Evolutionary conservation across 306 rosid species (phyloP), one percentile per base, ranked within the genome.

Genomic region (Corylus americana): DNA sequence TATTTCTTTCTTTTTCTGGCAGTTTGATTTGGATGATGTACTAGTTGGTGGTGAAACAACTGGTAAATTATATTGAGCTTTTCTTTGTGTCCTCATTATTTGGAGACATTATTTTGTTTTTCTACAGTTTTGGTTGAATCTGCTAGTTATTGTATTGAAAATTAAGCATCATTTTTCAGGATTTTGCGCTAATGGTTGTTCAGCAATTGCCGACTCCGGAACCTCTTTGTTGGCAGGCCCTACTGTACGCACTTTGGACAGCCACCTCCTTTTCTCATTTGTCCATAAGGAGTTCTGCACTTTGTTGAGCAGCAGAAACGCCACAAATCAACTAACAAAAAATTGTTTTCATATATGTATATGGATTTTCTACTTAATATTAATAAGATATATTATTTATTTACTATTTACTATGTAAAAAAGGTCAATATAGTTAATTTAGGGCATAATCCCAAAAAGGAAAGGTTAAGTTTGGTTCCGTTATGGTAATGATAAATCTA

Each of bases 141-240:
- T 45, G 49, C 20, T 77, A 55, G 14, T 25, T 55, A 42, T 67
- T 59, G 53, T 25, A 68, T 68, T 17, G 18, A 63, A 48, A 75
- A 44, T 44, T 45, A 77, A 53, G 10, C 44, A 37, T 50, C 53
- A 17, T 37, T 44, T 79, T 68, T 59, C 85, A 80, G 87, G 87
- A 61, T 66, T 73, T 57, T 84, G 85, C 61, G 80, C 31, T 16
- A 18, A 29, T 71, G 82, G 82, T 45, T 84, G 87, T 78, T 84
- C 83, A 0, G 87, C 87, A 68, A 81, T 80, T 77, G 87, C 82
- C 11, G 87, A 84, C 74, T 84, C 87, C 35, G 85, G 83, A 63
- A 84, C 85, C 22, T 77, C 82, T 71, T 68, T 84, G 64, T 39
- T 84, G 45, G 84, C 87, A 44, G 81, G 87, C 22, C 87, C 84